phyloP scores from a whole-genome alignment of 345 rosid genomes.

The Dipteronia dyeriana region DNA sequence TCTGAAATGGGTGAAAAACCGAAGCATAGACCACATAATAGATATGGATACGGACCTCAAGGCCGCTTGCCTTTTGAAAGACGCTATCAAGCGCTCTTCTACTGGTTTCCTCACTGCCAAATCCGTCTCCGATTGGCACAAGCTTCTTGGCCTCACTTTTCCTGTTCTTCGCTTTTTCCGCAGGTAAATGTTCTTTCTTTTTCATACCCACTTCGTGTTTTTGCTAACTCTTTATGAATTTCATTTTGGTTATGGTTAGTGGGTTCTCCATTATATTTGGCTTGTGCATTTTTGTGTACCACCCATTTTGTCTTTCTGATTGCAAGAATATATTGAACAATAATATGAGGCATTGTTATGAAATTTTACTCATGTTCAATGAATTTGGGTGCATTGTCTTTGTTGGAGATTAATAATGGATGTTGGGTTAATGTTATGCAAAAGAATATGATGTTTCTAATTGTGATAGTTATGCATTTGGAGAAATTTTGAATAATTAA shows the following conservation, averaged over 20 bases:
- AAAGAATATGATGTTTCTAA: not conserved
- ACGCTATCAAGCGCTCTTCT: slow-evolving; percentile 86
- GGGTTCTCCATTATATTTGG: too few relatives aligned
- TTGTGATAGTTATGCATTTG: not conserved
- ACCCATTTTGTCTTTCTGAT: not conserved
- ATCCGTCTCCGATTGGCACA: slow-evolving; percentile 90
- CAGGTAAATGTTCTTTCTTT: slow-evolving; percentile 40
- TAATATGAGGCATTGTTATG: not conserved
- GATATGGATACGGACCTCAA: slow-evolving; percentile 87
- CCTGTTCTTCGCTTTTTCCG: slow-evolving; percentile 93
- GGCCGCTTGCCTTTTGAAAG: slow-evolving; percentile 89
- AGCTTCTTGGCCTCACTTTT: slow-evolving; percentile 89
- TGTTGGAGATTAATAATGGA: not conserved
- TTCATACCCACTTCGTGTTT: not conserved
- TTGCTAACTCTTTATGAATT: not conserved
- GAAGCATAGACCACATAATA: slow-evolving; percentile 76
- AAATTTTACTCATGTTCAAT: not conserved
- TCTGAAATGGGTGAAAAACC: slow-evolving; percentile 92
- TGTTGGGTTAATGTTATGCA: not conserved
- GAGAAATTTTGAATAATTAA: not conserved
- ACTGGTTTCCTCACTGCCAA: slow-evolving; percentile 88
- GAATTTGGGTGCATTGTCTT: not conserved
- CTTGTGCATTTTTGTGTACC: not conserved
- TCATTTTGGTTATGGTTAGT: not conserved
- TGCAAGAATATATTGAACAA: not conserved